Conservation (phyloP, 164 flowering plant species). For the Vitis cinerea region DNA sequence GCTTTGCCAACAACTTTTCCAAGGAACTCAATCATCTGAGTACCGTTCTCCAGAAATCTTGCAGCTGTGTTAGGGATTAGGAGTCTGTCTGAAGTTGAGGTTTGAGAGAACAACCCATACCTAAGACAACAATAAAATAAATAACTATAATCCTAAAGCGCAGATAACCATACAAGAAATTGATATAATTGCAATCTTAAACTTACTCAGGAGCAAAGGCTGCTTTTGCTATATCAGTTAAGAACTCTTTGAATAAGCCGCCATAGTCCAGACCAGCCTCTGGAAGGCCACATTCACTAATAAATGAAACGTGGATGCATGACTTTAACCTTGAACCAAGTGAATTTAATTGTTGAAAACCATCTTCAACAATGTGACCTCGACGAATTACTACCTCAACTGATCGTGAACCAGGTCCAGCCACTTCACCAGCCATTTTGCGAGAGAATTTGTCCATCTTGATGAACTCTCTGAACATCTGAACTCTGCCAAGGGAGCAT, state of each 20-base stretch:
- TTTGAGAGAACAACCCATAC: constrained; percentile 89
- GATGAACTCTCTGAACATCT: constrained; percentile 95
- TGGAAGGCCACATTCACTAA: constrained; percentile 94
- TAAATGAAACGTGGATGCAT: constrained; percentile 89
- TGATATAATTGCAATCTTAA: neutral
- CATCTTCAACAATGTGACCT: constrained; percentile 94
- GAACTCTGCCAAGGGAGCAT: constrained; percentile 56
- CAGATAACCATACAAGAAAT: neutral
- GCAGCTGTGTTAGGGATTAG: constrained; percentile 84
- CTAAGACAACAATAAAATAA: constrained; percentile 29
- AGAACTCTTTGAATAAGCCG: constrained; percentile 91
- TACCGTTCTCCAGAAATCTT: constrained; percentile 71
- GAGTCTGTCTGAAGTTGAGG: constrained; percentile 82
- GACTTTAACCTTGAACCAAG: constrained; percentile 87
- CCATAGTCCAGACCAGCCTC: constrained; percentile 99
- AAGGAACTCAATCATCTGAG: constrained; percentile 95
- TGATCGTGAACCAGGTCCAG: constrained; percentile 74
- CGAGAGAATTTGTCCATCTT: constrained; percentile 83
- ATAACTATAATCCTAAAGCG: neutral
- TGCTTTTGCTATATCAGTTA: constrained; percentile 86
- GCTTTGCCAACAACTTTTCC: constrained; percentile 99
- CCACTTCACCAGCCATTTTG: constrained; percentile 85
- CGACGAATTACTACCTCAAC: constrained; percentile 87
- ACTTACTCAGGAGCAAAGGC: constrained; percentile 92
- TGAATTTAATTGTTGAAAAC: constrained; percentile 76